These are phyloP conservation scores for Lasiosphaeria hispida DNA, from an alignment of 495 filamentous ascomycete genomes.

Conservation along the genomic window DNA sequence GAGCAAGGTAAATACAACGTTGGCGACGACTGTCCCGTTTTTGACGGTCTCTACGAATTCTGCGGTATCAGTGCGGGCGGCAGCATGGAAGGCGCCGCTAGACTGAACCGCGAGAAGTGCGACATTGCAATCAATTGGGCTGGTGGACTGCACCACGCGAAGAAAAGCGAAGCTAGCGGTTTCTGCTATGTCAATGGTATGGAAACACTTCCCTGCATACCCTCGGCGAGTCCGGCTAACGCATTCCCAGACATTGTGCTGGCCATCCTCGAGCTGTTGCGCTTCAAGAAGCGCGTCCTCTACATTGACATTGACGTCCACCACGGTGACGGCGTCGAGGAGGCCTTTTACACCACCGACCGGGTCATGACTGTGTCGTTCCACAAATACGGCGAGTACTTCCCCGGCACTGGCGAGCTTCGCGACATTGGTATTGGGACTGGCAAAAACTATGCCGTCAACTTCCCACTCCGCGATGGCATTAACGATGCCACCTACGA, in stretches of 20 bases:
- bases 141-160: slow-evolving; percentile 97
- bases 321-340: slow-evolving; percentile 95
- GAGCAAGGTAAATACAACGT: slow-evolving; percentile 98
- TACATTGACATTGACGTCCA: slow-evolving; percentile 99
- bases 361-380: slow-evolving; percentile 95
- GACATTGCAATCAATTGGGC: slow-evolving; percentile 99
- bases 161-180: slow-evolving; percentile 87
- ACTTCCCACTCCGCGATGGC: slow-evolving; percentile 94
- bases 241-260: slow-evolving; percentile 79
- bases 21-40: slow-evolving; percentile 96
- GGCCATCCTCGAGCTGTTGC: slow-evolving; percentile 84
- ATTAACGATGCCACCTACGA: slow-evolving; percentile 93
- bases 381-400: slow-evolving; percentile 99
- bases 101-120: slow-evolving; percentile 89
- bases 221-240: background rate
- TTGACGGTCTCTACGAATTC: slow-evolving; percentile 97
- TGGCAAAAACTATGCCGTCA: slow-evolving; percentile 93
- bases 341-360: slow-evolving; percentile 95
- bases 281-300: slow-evolving; percentile 84
- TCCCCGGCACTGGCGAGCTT: slow-evolving; percentile 94
- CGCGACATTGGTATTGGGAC: slow-evolving; percentile 90
- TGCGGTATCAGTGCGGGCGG: slow-evolving; percentile 97
- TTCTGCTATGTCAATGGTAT: slow-evolving; percentile 98
- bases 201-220: slow-evolving; percentile 11
- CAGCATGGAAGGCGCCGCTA: slow-evolving; percentile 93